Percentiles rank a stretch among this genome's conserved stretches.
These are phyloP conservation scores for Calonectria leucothoes DNA, from an alignment of 2,329 filamentous ascomycete species.

Conservation along the genomic window DNA sequence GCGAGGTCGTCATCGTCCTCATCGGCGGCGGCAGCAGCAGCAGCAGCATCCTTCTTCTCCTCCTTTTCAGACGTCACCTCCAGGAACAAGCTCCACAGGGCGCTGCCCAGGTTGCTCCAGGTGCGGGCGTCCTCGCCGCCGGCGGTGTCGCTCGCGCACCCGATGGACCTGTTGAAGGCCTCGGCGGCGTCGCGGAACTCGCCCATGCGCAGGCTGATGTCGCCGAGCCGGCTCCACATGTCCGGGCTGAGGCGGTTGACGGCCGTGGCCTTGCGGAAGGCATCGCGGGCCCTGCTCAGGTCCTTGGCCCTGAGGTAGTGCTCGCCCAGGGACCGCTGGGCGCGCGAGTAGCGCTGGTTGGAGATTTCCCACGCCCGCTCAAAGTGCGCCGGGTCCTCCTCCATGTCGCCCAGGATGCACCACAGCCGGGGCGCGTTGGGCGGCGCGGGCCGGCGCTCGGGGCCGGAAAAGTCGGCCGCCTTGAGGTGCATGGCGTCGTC, in stretches of 20 bases:
- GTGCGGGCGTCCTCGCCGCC: conserved; percentile 92
- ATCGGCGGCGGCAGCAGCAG: conserved; percentile 29
- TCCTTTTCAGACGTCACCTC: conserved; percentile 58
- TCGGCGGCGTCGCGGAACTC: conserved; percentile 84
- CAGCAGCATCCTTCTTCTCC: conserved; percentile 39
- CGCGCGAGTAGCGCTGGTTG: conserved; percentile 81
- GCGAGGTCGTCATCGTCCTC: conserved; percentile 44
- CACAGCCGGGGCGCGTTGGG: conserved; percentile 88
- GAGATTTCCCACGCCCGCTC: conserved; percentile 91
- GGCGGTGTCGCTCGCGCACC: conserved; percentile 65
- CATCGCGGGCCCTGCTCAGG: conserved; percentile 76
- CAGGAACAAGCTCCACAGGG: conserved; percentile 77
- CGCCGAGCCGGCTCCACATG: conserved; percentile 91
- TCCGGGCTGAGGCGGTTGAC: conserved; percentile 85
- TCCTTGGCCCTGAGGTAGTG: conserved; percentile 77
- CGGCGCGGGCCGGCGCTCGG: conserved; percentile 76
- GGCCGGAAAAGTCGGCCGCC: conserved; percentile 65
- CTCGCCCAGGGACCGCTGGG: conserved; percentile 88
- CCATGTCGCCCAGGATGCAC: conserved; percentile 93
- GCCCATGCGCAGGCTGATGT: conserved; percentile 83
- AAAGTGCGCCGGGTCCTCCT: conserved; percentile 80
- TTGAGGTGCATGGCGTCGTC: conserved; percentile 68
- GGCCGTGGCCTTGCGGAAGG: conserved; percentile 81
- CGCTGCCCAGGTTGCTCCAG: conserved; percentile 94
- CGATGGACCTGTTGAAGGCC: conserved; percentile 85